Conservation (phyloP, 2,329 filamentous ascomycete genomes). For the Beauveria caledonica region DNA sequence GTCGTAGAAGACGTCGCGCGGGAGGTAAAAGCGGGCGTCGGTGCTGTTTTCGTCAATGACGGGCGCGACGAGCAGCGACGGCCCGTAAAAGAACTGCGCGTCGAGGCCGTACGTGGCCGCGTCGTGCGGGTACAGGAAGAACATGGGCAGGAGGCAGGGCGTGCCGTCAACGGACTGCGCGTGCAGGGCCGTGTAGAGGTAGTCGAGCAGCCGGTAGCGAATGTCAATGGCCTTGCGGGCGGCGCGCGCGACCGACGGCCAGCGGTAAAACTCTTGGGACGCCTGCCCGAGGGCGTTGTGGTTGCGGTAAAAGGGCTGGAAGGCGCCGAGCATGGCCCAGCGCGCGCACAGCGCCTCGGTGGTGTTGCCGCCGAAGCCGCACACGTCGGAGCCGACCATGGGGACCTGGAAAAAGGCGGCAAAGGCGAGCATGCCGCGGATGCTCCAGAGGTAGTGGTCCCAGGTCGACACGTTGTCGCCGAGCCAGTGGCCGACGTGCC, state of each 20-base stretch:
- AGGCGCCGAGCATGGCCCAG: conserved; percentile 59
- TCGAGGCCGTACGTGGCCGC: conserved; percentile 33
- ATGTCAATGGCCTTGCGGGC: conserved; percentile 59
- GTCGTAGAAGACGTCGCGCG: conserved; percentile 41
- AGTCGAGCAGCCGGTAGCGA: conserved; percentile 64
- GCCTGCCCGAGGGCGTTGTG: conserved; percentile 41
- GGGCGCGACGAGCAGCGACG: conserved; percentile 35
- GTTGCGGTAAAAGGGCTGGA: conserved; percentile 61
- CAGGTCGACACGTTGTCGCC: conserved; percentile 40
- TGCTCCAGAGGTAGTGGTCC: conserved; percentile 50
- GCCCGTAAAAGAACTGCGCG: conserved; percentile 39
- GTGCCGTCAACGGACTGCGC: conserved; percentile 51
- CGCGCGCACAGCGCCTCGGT: conserved; percentile 55
- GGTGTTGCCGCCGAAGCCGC: conserved; percentile 61
- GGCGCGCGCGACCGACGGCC: conserved; percentile 50
- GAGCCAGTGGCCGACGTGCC: conserved; percentile 54
- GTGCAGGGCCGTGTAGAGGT: conserved; percentile 64
- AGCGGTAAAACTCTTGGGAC: conserved; percentile 59
- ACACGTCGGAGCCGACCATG: conserved; percentile 66
- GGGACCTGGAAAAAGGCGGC: conserved; percentile 59
- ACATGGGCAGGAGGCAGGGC: conserved; percentile 65
- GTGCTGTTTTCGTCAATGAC: conserved; percentile 33
- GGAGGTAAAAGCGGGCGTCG: conserved; percentile 36
- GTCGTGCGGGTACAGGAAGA: conserved; percentile 56
- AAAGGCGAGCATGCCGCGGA: conserved; percentile 52